Conservation (phyloP, 352 stramenopile genomes). For the Phytophthora melonis region DNA sequence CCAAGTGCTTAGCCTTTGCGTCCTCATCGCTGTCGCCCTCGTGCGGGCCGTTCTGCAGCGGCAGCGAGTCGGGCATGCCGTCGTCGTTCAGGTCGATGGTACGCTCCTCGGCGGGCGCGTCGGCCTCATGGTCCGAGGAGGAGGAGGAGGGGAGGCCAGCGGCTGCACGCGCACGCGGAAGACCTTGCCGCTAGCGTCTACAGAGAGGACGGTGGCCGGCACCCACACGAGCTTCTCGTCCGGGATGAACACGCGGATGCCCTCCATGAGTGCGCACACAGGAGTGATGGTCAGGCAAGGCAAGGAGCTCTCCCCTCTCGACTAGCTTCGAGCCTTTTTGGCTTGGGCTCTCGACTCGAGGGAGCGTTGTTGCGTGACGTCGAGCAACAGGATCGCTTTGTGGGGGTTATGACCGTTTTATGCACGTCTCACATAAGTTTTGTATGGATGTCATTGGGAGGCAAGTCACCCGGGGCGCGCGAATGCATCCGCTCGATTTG, state of each 20-base stretch:
- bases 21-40: conserved; percentile 27
- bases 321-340: neutral
- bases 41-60: conserved; percentile 67
- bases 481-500: neutral
- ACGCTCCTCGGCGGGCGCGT: conserved; percentile 54
- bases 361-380: conserved; percentile 8
- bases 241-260: conserved; percentile 83
- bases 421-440: conserved; percentile 11
- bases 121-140: conserved; percentile 7
- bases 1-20: conserved; percentile 32
- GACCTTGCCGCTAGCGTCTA: conserved; percentile 65
- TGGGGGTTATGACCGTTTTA: conserved; percentile 10
- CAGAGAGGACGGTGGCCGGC: conserved; percentile 75
- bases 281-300: conserved; percentile 27
- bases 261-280: conserved; percentile 70
- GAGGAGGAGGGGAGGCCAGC: neutral
- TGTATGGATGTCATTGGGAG: conserved; percentile 14
- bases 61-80: conserved; percentile 80
- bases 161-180: conserved; percentile 73
- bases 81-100: conserved; percentile 75
- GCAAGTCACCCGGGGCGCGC: neutral
- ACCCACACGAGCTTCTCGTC: conserved; percentile 86
- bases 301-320: neutral
- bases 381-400: conserved; percentile 22
- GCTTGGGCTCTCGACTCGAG: neutral